phyloP scores from a whole-genome alignment of 345 rosid genomes.

The Salix brachista region DNA sequence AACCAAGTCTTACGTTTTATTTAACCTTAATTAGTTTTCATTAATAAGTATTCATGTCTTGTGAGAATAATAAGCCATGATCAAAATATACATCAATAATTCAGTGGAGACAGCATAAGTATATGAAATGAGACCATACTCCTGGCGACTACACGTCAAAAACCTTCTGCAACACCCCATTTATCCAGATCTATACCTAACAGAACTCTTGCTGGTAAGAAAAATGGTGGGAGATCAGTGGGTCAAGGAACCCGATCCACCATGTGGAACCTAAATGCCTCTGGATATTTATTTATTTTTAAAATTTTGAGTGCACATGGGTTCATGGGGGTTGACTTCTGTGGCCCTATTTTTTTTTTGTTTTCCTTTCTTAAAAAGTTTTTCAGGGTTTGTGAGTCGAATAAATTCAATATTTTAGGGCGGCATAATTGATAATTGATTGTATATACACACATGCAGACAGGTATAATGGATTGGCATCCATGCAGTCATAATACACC shows the following conservation, averaged over 20 bases:
- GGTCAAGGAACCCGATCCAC: background rate
- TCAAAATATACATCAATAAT: background rate
- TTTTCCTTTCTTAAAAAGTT: background rate
- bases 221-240: background rate
- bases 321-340: slow-evolving; percentile 15
- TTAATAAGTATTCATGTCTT: background rate
- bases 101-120: background rate
- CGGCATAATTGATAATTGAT: background rate
- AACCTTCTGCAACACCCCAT: background rate
- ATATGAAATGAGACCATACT: background rate
- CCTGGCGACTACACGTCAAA: background rate
- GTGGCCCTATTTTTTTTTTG: background rate
- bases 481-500: background rate
- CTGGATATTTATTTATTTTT: background rate
- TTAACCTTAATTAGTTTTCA: background rate
- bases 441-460: background rate
- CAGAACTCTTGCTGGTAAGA: background rate
- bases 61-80: background rate
- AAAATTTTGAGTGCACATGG: slow-evolving; percentile 6
- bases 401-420: background rate
- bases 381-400: background rate
- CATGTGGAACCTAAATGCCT: background rate
- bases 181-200: background rate
- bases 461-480: background rate
- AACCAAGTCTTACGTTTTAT: background rate